Evolutionary conservation across 768 basidiomycete species (phyloP).

Genomic region (Dioszegia hungarica): DNA sequence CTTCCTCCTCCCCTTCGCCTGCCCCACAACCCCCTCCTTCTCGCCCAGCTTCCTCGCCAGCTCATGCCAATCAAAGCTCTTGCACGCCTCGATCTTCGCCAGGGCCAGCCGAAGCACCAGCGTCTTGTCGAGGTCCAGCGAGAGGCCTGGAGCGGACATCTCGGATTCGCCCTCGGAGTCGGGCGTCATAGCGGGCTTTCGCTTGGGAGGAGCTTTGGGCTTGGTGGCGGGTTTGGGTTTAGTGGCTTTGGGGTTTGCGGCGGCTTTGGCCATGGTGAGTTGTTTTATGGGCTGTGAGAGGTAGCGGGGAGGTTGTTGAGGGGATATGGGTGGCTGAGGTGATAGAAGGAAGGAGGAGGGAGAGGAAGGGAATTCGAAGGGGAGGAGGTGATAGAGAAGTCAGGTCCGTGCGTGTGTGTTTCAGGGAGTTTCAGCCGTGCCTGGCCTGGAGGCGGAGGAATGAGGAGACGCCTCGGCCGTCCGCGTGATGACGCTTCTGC

Average conservation of each 20-base stretch:
- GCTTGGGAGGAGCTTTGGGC: not conserved
- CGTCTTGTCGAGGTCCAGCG: not conserved
- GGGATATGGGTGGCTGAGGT: not conserved
- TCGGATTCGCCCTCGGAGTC: not conserved
- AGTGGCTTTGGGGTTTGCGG: not conserved
- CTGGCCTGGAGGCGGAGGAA: no score
- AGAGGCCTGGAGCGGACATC: not conserved
- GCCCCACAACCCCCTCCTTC: slow-evolving; percentile 5
- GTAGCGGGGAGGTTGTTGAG: not conserved
- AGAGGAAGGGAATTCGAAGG: not conserved
- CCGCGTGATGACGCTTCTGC: no score
- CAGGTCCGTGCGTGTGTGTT: not conserved
- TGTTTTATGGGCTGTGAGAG: not conserved
- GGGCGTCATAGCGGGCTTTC: not conserved
- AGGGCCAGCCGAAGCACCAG: slow-evolving; percentile 18
- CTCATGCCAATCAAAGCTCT: slow-evolving; percentile 28
- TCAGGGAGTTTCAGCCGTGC: not conserved
- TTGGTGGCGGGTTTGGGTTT: not conserved
- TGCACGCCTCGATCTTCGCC: slow-evolving; percentile 19
- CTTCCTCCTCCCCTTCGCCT: slow-evolving; percentile 3
- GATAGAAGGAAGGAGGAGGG: not conserved
- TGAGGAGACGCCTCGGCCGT: no score
- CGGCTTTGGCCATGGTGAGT: not conserved
- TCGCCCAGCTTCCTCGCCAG: slow-evolving; percentile 10
- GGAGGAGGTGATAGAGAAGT: not conserved